Percentiles rank a stretch among this genome's conserved stretches.
Evolutionary conservation across 2,329 filamentous ascomycete genomes (phyloP).

Genomic region (Colletotrichum tamarilloi): DNA sequence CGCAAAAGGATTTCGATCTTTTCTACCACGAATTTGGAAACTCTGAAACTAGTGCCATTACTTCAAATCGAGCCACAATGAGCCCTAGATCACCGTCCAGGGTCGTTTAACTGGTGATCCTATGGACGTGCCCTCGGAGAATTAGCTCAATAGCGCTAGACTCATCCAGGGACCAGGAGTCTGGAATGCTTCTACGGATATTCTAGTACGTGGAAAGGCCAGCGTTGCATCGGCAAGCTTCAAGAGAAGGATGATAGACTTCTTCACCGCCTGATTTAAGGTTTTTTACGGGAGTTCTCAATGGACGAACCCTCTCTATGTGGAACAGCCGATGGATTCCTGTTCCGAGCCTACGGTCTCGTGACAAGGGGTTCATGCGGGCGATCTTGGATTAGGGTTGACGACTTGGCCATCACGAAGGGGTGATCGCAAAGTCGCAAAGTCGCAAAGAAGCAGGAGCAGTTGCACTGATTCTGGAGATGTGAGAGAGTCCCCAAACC

Average conservation of each 20-base stretch:
- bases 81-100: neutral
- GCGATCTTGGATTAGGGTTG: neutral
- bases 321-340: slow-evolving; percentile 2
- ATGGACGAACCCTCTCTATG: neutral
- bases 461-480: slow-evolving; percentile 3
- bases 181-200: neutral
- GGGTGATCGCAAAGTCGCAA: neutral
- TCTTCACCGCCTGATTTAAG: neutral
- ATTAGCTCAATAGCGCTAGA: slow-evolving; percentile 29
- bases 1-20: neutral
- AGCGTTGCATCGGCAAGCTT: neutral
- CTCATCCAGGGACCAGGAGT: neutral
- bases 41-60: neutral
- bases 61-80: neutral
- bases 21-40: neutral
- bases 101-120: neutral
- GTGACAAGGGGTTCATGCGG: slow-evolving; percentile 11
- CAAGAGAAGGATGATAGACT: neutral
- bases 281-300: neutral
- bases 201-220: neutral
- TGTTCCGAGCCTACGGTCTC: slow-evolving; percentile 2
- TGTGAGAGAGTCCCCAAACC: neutral
- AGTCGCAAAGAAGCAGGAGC: neutral
- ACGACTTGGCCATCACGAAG: neutral
- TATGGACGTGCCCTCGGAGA: slow-evolving; percentile 17